Base-by-base conservation (phyloP, 495 filamentous ascomycete genomes). In the Podospora bellae-mahoneyi region DNA sequence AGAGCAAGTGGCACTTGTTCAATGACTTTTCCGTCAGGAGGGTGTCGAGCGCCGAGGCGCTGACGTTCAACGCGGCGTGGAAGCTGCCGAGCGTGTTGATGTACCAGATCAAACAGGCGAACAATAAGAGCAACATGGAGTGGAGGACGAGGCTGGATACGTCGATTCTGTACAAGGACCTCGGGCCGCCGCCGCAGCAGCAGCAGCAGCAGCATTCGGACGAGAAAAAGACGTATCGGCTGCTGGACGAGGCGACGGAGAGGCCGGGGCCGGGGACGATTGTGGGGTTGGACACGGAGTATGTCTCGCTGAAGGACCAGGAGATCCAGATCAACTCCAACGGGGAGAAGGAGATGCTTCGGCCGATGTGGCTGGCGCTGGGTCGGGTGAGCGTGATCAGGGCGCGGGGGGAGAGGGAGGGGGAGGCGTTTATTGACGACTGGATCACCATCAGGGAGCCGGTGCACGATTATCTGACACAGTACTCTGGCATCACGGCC, bases 381-480 rank as follows among this genome's bases (percentile, higher is more conserved):
- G 95, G 93, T 26, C 85, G 95, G 66, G 93, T 95, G 6, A 97
- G 93, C 5, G 92, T 96, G 2, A 82, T 98, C 18, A 85, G 95
- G 56, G 95, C 92, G 16, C 79, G 85, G 2, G 94, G 92, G 48
- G 82, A 87, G 63, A 76, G 87, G 26, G 91, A 94, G 78, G 92
- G 92, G 9, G 78, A 89, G 0, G 91, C 95, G 0, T 97, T 98
- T 76, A 93, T 99, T 58, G 95, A 99, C 75, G 95, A 99, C 76
- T 98, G 98, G 79, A 97, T 99, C 66, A 88, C 87, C 20, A 92
- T 93, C 66, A 88, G 89, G 23, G 95, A 97, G 69, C 88, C 90
- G 0, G 90, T 99, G n/a, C 91, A 97, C 55, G 95, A 99, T 79
- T 97, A 98, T 73, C 84, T 98, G 34, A 99, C 95, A 0, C 88